Base-by-base conservation (phyloP, 768 basidiomycete species). In the Mycena latifolia region DNA sequence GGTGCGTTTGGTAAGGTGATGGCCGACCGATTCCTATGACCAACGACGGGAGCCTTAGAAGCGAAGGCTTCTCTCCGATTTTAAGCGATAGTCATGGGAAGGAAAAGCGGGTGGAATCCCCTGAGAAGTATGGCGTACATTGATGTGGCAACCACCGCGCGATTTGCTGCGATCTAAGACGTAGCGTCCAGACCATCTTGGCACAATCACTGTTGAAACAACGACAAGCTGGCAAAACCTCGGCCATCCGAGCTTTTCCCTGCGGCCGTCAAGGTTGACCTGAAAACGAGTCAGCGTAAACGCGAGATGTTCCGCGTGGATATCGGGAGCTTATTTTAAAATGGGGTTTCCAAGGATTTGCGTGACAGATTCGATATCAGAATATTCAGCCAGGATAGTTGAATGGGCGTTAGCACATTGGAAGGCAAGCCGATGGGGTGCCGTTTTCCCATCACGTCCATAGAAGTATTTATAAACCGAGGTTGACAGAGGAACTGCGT, bases 211-310 rank as follows among this genome's bases (percentile, higher is more conserved):
- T 47, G 50, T 60, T 66, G 50, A 63, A 61, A 59, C 24, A 46
- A 45, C 45, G 66, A 56, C 56, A 65, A 62, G 59, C 67, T 67
- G 72, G 73, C 59, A 72, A 76, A 77, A 74, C 66, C 64, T 74
- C 72, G 75, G 72, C 24, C 55, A 53, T 59, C 75, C 75, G 75
- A 74, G 70, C 67, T 77, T 76, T 74, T 69, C 67, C 75, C 77
- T 54, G 24, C 18, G 15, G 17, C 27, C 25, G 28, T 55, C 15
- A 20, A 27, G 18, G 4, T 35, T 17, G 14, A 14, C 7, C 37
- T 47, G 56, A 47, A 27, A 33, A 35, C 17, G 20, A 9, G 47
- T 63, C 48, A 62, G 41, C 22, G 27, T 12, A 20, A 35, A 41
- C 14, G 24, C 28, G n/a, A 50, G 25, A 41, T 66, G 53, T 55